Percentiles rank a stretch among this genome's conserved stretches.
These are phyloP conservation scores for Deuterostichococcus epilithicus DNA, from an alignment of 139 green algal genomes.

Conservation along the genomic window DNA sequence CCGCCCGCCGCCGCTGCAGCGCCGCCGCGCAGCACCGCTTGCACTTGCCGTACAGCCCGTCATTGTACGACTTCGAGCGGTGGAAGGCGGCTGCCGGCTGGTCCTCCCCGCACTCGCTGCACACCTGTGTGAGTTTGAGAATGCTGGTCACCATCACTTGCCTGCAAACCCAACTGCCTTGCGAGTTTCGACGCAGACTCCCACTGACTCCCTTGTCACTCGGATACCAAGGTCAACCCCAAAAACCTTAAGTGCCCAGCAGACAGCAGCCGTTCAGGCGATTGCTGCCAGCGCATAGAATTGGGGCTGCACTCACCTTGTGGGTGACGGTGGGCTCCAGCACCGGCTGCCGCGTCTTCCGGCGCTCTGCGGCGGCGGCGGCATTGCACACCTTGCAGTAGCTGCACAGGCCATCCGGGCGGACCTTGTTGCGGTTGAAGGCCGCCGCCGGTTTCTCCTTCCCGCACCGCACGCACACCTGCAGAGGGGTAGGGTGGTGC, in stretches of 20 bases:
- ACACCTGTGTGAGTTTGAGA: too few species aligned
- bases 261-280: too few species aligned
- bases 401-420: neutral
- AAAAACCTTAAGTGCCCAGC: too few species aligned
- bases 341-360: neutral
- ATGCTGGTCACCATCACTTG: too few species aligned
- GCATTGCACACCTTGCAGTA: conserved; percentile 4
- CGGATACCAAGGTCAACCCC: too few species aligned
- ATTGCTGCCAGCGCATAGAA: neutral
- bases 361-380: neutral
- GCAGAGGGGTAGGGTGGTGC: neutral
- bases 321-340: neutral
- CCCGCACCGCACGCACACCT: conserved; percentile 1
- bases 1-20: neutral
- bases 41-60: neutral
- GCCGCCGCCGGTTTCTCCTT: neutral
- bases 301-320: neutral
- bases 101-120: neutral
- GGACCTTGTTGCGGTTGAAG: conserved; percentile 1
- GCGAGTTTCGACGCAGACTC: too few species aligned
- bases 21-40: neutral
- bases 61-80: neutral
- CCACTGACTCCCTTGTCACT: too few species aligned
- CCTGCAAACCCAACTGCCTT: too few species aligned
- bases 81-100: neutral